phyloP scores from a whole-genome alignment of 208 protist species.

The Wallacemonas sp. region DNA sequence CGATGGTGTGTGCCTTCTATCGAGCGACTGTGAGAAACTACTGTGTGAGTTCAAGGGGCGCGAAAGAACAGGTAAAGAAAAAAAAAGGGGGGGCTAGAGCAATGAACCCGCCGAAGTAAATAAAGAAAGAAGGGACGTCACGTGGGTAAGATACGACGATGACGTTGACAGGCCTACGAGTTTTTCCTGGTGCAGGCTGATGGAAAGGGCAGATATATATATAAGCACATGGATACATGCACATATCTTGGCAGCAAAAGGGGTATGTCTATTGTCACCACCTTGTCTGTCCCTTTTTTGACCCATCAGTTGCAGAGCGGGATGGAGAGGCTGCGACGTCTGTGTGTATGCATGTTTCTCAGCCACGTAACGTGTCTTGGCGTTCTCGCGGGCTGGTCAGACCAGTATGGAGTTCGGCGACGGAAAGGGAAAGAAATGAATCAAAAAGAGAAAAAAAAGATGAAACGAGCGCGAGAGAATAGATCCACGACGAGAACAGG shows the following conservation, averaged over 20 bases:
- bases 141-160: too few species aligned
- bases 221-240: too few species aligned
- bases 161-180: too few species aligned
- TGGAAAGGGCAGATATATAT: neutral
- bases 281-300: neutral
- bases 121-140: too few species aligned
- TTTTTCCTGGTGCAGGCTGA: neutral
- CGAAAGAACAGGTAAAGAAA: too few species aligned
- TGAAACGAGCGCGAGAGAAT: neutral
- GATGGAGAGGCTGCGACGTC: neutral
- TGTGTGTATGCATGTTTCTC: neutral
- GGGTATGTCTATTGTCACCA: conserved; percentile 10
- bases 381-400: too few species aligned
- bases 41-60: too few species aligned
- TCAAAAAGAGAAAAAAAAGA: neutral
- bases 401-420: too few species aligned
- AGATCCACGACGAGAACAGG: neutral
- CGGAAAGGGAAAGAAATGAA: neutral
- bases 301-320: neutral
- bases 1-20: neutral
- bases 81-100: neutral
- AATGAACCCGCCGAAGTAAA: neutral
- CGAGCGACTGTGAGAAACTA: neutral
- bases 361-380: too few species aligned
- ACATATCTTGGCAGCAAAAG: too few species aligned